Base-by-base conservation (phyloP, 495 filamentous ascomycete genomes). In the Aspergillus avenaceus region DNA sequence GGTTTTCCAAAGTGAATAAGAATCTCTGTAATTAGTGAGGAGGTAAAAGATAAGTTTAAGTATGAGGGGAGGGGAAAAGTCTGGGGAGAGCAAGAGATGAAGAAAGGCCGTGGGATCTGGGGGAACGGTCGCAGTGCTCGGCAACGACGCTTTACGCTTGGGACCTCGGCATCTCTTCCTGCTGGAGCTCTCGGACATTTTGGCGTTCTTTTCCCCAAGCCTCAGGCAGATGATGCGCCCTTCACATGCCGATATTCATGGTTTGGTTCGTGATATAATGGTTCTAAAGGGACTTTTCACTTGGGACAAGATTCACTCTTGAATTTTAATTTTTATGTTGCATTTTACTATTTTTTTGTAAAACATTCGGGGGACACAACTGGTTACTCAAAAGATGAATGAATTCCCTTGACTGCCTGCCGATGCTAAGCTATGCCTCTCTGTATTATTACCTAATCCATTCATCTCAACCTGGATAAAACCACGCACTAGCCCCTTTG, bases 161-260 rank as follows among this genome's bases (percentile, higher is more conserved):
- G 60, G 59, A 67, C 70, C 70, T 74, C 74, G 68, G 70, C 70
- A 74, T 71, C 62, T 73, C n/a, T 69, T 60, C 50, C 56, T 54
- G 53, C 41, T 50, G 46, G 43, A 50, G 59, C 60, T 52, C 53
- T 49, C 54, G 63, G 52, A 53, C 41, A 54, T 62, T 64, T 54
- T 40, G 38, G 50, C n/a, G n/a, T 57, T 58, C 55, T 50, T 53
- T 41, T 41, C 53, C 41, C 52, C 43, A 31, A 49, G 25, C 55
- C 9, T 52, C 31, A 5, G 49, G 63, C 58, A 65, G 60, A 67
- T 67, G 48, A 24, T 36, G n/a, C 24, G 18, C 9, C 44, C 50
- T 64, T 73, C 70, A 73, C 68, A 73, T 73, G 70, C 70, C 70
- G 67, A 61, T 40, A 38, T n/a, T 5, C 4, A 13, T 9, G 12